Conservation (phyloP, 2,329 filamentous ascomycete genomes). For the Metarhizium humberi region DNA sequence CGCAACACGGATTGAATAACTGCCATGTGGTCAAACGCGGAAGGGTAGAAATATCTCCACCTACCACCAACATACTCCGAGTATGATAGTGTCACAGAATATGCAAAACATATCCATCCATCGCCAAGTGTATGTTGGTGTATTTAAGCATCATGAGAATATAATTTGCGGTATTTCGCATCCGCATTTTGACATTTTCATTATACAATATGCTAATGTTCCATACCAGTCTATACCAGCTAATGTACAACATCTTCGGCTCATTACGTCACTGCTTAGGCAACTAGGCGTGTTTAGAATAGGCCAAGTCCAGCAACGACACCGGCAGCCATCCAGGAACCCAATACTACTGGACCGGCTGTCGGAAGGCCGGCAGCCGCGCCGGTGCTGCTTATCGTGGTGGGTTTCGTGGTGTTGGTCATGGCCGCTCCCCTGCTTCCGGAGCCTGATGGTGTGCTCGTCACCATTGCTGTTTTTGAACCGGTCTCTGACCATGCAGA, state of each 20-base stretch:
- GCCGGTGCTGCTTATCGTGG: background rate
- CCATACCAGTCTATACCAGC: background rate
- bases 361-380: conserved; percentile 14
- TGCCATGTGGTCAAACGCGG: too few relatives aligned
- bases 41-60: too few relatives aligned
- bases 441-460: background rate
- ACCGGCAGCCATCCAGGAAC: conserved; percentile 15
- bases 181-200: too few relatives aligned
- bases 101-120: background rate
- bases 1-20: too few relatives aligned
- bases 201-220: too few relatives aligned
- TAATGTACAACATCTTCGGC: background rate
- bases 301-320: conserved; percentile 19
- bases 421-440: background rate
- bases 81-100: background rate
- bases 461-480: background rate
- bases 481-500: background rate
- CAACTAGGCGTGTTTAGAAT: conserved; percentile 9
- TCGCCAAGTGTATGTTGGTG: too few relatives aligned
- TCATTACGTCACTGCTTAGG: background rate
- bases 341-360: conserved; percentile 15
- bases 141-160: too few relatives aligned
- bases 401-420: background rate
- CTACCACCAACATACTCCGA: background rate
- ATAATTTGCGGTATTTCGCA: too few relatives aligned